Evolutionary conservation across 495 filamentous ascomycete genomes (phyloP), one percentile per base, ranked within the genome.

Genomic region (Lophiostoma macrostomum): DNA sequence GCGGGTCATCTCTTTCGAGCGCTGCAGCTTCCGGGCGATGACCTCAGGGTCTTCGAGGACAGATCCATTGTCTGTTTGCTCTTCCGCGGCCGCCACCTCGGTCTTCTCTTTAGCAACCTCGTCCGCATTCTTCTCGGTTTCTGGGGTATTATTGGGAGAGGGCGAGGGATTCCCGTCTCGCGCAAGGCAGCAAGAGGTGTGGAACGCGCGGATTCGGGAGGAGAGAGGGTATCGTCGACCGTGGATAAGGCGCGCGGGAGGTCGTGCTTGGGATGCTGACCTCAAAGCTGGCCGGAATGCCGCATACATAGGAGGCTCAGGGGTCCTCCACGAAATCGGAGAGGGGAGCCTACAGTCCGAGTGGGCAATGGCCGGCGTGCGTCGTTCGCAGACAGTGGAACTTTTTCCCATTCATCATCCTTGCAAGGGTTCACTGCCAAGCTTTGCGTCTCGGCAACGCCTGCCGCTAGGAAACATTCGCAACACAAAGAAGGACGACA

Each of bases 221-320:
- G 54, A 7, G 8, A 16, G 25, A 39, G 59, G 58, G 30, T 68
- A 61, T 29, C 67, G 67, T 22, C 68, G 67, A 39, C 64, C 53
- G 29, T 50, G 52, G 49, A 68, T 50, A 25, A 50, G 20, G 45
- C 43, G 31, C 43, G 58, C 61, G 20, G 58, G 52, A 16, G 41
- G 24, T 41, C 60, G 49, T 28, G 43, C 36, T 57, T 27, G 34
- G 22, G 48, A 53, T 10, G 47, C 29, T 29, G 58, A 50, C 44
- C 62, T 49, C 53, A 61, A 34, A 37, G 58, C 53, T 30, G 58
- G 62, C 37, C 53, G 53, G 34, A 56, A 50, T 25, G 29, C 54
- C 35, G 50, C 58, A 48, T 58, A 59, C 62, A 65, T 65, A 51
- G 25, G 44, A 44, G 35, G 28, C n/a, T 12, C 23, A 6, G 23